Conservation (phyloP, 768 basidiomycete species). For the Mycena rebaudengoi region DNA sequence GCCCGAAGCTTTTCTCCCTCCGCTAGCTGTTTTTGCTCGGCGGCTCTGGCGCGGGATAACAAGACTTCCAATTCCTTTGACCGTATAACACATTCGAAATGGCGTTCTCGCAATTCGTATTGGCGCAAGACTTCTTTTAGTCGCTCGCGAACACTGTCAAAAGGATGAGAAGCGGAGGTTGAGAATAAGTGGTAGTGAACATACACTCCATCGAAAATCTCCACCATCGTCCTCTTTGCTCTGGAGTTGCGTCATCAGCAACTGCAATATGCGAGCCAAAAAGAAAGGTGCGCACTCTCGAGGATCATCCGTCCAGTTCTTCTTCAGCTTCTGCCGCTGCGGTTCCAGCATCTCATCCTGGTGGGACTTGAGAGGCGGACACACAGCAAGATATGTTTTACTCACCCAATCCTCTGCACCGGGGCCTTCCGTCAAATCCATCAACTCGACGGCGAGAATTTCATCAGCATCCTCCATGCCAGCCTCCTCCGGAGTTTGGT, state of each 20-base stretch:
- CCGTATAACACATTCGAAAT: slow-evolving; percentile 91
- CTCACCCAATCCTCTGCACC: slow-evolving; percentile 71
- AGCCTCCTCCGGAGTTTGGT: slow-evolving; percentile 86
- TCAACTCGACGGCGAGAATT: slow-evolving; percentile 88
- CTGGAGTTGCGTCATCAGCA: slow-evolving; percentile 44
- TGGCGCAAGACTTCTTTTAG: slow-evolving; percentile 88
- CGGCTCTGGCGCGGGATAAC: slow-evolving; percentile 85
- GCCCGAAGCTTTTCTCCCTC: slow-evolving; percentile 77
- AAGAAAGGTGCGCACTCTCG: slow-evolving; percentile 61
- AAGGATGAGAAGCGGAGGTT: slow-evolving; percentile 9
- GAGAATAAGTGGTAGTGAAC: slow-evolving; percentile 39
- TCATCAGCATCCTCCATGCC: slow-evolving; percentile 91
- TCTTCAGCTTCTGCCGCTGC: slow-evolving; percentile 74
- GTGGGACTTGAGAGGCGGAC: slow-evolving; percentile 9
- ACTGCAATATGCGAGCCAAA: slow-evolving; percentile 8
- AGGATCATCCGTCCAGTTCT: slow-evolving; percentile 83
- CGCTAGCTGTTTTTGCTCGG: slow-evolving; percentile 86
- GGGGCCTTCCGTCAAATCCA: slow-evolving; percentile 84
- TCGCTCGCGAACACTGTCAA: slow-evolving; percentile 77
- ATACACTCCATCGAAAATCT: slow-evolving; percentile 88
- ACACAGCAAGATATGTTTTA: neutral
- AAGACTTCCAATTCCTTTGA: slow-evolving; percentile 92
- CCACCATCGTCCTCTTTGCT: slow-evolving; percentile 77
- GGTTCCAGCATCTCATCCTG: slow-evolving; percentile 77
- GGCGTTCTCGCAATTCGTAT: slow-evolving; percentile 89